Base-by-base conservation (phyloP, 345 rosid genomes). In the Pseudoturritis turrita region DNA sequence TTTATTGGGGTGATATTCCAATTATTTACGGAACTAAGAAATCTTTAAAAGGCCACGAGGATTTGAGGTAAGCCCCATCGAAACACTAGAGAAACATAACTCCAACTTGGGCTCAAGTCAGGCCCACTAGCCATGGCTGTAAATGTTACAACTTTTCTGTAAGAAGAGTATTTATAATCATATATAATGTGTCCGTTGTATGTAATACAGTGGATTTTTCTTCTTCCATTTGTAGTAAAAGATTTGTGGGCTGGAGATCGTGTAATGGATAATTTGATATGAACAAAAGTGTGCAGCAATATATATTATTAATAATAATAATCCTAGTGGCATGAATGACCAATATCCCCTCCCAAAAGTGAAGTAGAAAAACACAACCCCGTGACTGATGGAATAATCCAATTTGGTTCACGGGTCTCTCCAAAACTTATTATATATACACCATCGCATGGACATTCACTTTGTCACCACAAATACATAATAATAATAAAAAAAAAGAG, bases 351-450 rank as follows among this genome's bases (percentile, higher is more conserved):
- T 54, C 44, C 63, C 44, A 69, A 69, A 45, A 57, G 19, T 57
- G 7, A 56, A 14, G 12, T n/a, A 14, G 14, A 3, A 11, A 21
- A 22, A 4, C 22, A 10, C 44, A 65, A 66, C 15, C 61, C 71
- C 71, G 71, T 66, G 61, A 66, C 71, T 65, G 5, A n/a, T 33
- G 19, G 5, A 50, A 37, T 7, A 44, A 47, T 31, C 18, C 60
- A 58, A 25, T 36, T 10, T 70, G 10, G 17, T 60, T 70, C 67
- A 59, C 75, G 66, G 66, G 68, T 50, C 19, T 60, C 39, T 60
- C 19, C 2, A 18, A 5, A 5, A 17, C 68, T 18, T 19, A 7
- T 13, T 39, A 28, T 71, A 60, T 37, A 37, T 40, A 49, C 26
- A 25, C 8, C 59, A 50, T 21, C 52, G 28, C 51, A 36, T 60